These are phyloP conservation scores for Aureobasidium sp. DNA, from an alignment of 2,329 filamentous ascomycete genomes.

Conservation along the genomic window DNA sequence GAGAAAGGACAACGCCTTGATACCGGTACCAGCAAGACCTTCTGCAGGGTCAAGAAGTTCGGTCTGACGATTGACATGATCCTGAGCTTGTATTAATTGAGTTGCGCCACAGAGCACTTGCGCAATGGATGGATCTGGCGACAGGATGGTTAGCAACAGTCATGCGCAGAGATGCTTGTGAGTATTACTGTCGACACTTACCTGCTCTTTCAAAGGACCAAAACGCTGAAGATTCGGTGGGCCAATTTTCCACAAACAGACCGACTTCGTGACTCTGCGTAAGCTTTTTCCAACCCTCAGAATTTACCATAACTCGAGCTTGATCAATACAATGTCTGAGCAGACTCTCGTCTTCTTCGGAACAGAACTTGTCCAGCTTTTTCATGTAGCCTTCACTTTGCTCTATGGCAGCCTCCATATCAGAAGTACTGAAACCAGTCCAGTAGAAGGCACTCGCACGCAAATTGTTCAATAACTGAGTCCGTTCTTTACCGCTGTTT, in stretches of 20 bases:
- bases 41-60: conserved; percentile 21
- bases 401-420: conserved; percentile 56
- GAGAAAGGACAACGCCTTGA: conserved; percentile 19
- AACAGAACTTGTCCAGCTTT: conserved; percentile 52
- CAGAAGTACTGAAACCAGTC: conserved; percentile 58
- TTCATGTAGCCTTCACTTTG: conserved; percentile 59
- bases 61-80: conserved; percentile 38
- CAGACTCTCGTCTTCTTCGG: conserved; percentile 49
- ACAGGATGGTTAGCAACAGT: conserved; percentile 8
- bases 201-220: conserved; percentile 54
- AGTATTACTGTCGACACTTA: background rate
- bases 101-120: conserved; percentile 50
- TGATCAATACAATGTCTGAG: conserved; percentile 58
- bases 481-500: conserved; percentile 57
- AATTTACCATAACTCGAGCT: conserved; percentile 51
- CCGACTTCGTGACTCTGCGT: conserved; percentile 70
- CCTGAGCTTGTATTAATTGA: conserved; percentile 47
- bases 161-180: conserved; percentile 13
- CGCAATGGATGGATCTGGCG: conserved; percentile 12
- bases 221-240: conserved; percentile 46
- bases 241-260: conserved; percentile 60
- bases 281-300: conserved; percentile 56
- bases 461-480: conserved; percentile 65
- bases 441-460: conserved; percentile 82
- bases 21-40: conserved; percentile 23